Conservation (phyloP, 164 flowering plant species). For the Nymphaea thermarum region DNA sequence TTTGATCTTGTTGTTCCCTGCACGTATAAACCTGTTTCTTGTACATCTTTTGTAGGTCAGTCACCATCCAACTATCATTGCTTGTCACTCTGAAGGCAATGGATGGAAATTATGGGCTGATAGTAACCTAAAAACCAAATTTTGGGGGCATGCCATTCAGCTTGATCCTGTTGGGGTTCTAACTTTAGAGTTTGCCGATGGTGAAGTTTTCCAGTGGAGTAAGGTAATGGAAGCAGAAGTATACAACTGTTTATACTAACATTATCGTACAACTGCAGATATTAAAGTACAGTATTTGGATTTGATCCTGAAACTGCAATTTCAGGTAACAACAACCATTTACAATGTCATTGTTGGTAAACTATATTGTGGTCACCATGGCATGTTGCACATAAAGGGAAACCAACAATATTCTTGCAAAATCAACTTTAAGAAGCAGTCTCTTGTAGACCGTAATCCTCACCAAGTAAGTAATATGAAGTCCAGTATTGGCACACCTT, state of each 20-base stretch:
- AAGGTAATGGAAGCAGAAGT: constrained; percentile 35
- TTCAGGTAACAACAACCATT: constrained; percentile 76
- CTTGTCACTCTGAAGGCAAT: constrained; percentile 94
- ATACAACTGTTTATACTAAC: not conserved
- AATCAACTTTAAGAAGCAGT: constrained; percentile 81
- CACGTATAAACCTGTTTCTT: not conserved
- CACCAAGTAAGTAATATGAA: constrained; percentile 48
- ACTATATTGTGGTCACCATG: constrained; percentile 87
- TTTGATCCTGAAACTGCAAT: not conserved
- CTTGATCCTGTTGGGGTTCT: constrained; percentile 85
- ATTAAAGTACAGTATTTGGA: not conserved
- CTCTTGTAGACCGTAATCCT: constrained; percentile 78
- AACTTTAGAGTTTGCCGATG: constrained; percentile 89
- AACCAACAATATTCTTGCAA: constrained; percentile 71
- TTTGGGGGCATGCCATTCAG: constrained; percentile 94
- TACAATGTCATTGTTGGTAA: constrained; percentile 87
- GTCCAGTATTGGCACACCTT: not conserved
- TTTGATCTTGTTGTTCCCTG: too few relatives aligned
- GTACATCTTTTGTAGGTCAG: constrained; percentile 60
- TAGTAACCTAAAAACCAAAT: constrained; percentile 70
- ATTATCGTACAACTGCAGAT: not conserved
- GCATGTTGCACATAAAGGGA: constrained; percentile 68
- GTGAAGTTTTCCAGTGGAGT: constrained; percentile 92
- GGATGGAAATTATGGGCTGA: constrained; percentile 98
- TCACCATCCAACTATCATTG: constrained; percentile 91